Base-by-base conservation (phyloP, 1,139 yeast genomes). In the Taphrina wiesneri region DNA sequence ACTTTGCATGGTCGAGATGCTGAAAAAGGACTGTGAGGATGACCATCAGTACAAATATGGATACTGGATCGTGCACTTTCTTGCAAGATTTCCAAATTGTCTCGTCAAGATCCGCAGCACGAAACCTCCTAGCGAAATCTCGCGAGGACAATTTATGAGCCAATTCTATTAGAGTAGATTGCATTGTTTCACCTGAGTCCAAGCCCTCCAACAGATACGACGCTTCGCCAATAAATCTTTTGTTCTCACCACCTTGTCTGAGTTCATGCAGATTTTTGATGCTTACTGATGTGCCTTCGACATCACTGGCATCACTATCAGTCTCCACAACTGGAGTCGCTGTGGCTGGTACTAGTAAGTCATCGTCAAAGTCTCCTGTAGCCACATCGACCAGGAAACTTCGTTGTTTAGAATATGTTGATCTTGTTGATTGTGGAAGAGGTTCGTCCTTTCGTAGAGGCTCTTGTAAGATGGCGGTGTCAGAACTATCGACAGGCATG, bases 121-220 rank as follows among this genome's bases (percentile, higher is more conserved):
- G 49, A 15, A 60, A 60, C 13, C 43, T 26, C 41, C 57, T 25
- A 5, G 51, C 51, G 41, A 60, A 60, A 41, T 60, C 64, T 9
- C 34, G 36, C 21, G 64, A 60, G 28, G 23, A 45, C 21, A 60
- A 39, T 21, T 41, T 39, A 17, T 30, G 36, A 6, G 57, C 46
- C 41, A 60, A 21, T 46, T 60, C 64, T 15, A 60, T 17, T 15
- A 60, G 34, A 2, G 64, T 51, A 4, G 64, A 52, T n/a, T 36
- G 57, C 17, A 51, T 19, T 3, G 57, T 60, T 32, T 51, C 26
- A 9, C 21, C 52, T 30, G 56, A 5, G 15, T 70, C 64, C 6
- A 79, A 69, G 0, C 80, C 80, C n/a, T 78, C 81, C 28, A 78
- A 65, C 17, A 78, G 68, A 61, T 77, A 78, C 59, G 73, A 76